These are phyloP conservation scores for Monsonia emarginata DNA, from an alignment of 441 rosid species.

Conservation along the genomic window DNA sequence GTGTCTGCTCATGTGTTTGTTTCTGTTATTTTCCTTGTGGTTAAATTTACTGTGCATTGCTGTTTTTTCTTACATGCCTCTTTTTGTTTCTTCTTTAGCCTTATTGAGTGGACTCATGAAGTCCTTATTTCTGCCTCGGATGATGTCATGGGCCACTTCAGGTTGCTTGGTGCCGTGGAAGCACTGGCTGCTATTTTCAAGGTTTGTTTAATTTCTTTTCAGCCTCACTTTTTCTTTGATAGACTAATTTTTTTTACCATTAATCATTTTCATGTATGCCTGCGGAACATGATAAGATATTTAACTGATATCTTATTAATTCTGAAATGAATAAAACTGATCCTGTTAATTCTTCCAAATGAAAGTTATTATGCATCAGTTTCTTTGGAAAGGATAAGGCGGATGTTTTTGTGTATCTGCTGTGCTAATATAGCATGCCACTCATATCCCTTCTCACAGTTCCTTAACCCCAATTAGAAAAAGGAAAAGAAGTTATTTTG, in stretches of 20 bases:
- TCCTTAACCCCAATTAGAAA: not conserved
- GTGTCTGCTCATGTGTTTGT: not conserved
- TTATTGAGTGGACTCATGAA: slow-evolving; percentile 73
- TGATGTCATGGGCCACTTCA: slow-evolving; percentile 54
- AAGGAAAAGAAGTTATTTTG: not conserved
- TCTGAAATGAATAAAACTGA: not conserved
- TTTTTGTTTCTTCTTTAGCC: slow-evolving; percentile 41
- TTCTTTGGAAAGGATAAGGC: not conserved
- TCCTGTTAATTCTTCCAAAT: not conserved
- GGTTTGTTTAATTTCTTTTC: slow-evolving; percentile 33
- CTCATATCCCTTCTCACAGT: not conserved
- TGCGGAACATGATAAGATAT: not conserved
- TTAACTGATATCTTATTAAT: not conserved
- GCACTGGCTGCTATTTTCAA: slow-evolving; percentile 82
- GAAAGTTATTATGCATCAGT: not conserved
- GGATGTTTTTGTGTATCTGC: not conserved
- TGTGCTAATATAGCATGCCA: not conserved
- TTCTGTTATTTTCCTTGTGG: not conserved
- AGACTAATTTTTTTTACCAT: not conserved
- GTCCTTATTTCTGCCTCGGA: slow-evolving; percentile 50
- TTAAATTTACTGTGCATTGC: slow-evolving; percentile 1
- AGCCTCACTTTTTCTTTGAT: not conserved
- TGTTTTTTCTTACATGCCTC: slow-evolving; percentile 2
- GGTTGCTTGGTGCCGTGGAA: slow-evolving; percentile 67
- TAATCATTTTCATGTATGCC: not conserved